Evolutionary conservation across 176 grass and related monocot species (phyloP), one percentile per base, ranked within the genome.

Genomic region (Chloris gayana): DNA sequence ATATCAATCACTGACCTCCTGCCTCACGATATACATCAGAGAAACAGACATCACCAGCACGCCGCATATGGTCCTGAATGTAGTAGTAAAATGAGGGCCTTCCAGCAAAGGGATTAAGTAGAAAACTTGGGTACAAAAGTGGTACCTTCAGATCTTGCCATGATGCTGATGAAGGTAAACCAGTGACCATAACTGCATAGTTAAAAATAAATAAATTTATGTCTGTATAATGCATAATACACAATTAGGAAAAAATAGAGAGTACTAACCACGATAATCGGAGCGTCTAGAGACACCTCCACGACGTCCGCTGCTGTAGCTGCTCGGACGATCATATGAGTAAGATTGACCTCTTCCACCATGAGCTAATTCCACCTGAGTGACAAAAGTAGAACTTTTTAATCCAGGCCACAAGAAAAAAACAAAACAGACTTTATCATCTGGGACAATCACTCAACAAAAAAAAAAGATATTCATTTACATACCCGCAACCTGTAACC

Each of bases 111-210:
- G 21, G 26, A 63, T 47, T 27, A 59, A 51, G 39, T 65, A 72
- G 13, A 9, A 53, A 66, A 3, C 80, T 32, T 64, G 3, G 41
- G 51, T 44, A 54, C 64, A 75, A 37, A 41, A 19, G 19, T 19
- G 72, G 10, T 88, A 94, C 95, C 92, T 98, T 98, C 21, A 98
- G 86, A 83, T 98, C 95, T 92, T 98, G 92, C 95, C 95, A 98
- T 51, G 95, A 98, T 45, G 92, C 92, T 4, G 95, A 98, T 0
- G 92, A 98, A 83, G 95, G 95, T 86, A 98, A 84, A 54, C 92
- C 95, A 83, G 77, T 87, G 47, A 98, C 92, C 85, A 98, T 44
- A 80, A 98, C 92, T 98, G 82, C 38, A 76, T 14, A 24, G 35
- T 79, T 69, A 25, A 76, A 14, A n/a, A 57, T 15, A 72, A 88